phyloP scores from a whole-genome alignment of 225 moss, liverwort and hornwort genomes.

The Thuidium tamariscinum region DNA sequence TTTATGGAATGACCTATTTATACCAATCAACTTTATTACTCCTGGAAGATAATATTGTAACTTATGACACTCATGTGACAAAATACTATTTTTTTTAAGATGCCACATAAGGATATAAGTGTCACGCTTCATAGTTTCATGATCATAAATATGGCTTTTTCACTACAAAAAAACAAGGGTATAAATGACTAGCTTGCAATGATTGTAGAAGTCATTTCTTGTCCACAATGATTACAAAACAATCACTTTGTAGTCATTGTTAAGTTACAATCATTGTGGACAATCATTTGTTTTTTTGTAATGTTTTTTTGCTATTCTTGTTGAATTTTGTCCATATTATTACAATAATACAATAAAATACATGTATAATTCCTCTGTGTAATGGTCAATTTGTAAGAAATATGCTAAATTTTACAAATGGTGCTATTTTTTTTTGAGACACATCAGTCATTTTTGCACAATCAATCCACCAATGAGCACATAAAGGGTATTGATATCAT shows the following conservation, averaged over 20 bases:
- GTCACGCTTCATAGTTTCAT: fast-evolving
- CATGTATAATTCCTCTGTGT: neutral
- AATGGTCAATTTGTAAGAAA: neutral
- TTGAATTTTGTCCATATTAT: neutral
- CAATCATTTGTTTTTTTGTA: too few relatives aligned
- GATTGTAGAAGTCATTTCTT: too few relatives aligned
- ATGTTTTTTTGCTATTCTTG: too few relatives aligned
- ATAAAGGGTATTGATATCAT: neutral
- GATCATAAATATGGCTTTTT: neutral
- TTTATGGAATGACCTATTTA: neutral
- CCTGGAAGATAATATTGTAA: too few relatives aligned
- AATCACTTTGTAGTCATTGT: too few relatives aligned
- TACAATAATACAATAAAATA: neutral
- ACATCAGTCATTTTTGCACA: neutral
- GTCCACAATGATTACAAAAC: too few relatives aligned
- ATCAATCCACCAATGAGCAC: neutral
- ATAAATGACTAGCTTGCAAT: too few relatives aligned
- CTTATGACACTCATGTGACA: neutral
- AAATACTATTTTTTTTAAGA: too few relatives aligned
- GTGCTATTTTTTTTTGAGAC: neutral
- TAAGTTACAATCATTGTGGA: too few relatives aligned
- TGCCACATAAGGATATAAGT: neutral
- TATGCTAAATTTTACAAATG: neutral
- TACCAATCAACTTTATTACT: too few relatives aligned
- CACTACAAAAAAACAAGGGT: too few relatives aligned